Conservation (phyloP, 2,329 filamentous ascomycete genomes). For the Aspergillus chevalieri region DNA sequence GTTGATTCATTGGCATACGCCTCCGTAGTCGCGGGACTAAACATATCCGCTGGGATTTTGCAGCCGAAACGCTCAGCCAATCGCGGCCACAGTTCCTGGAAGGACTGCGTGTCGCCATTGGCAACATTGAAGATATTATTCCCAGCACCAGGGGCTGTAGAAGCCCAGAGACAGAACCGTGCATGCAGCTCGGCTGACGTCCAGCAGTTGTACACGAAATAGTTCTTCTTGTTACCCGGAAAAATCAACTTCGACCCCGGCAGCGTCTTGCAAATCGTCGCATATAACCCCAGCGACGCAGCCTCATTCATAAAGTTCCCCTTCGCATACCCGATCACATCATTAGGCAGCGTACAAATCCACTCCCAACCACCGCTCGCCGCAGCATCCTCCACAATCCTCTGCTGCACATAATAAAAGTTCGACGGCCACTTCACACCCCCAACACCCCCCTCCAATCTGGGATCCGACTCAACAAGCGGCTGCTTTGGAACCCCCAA, state of each 20-base stretch:
- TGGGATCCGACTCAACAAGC: conserved; percentile 43
- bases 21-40: conserved; percentile 11
- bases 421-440: conserved; percentile 37
- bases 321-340: conserved; percentile 40
- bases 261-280: conserved; percentile 23
- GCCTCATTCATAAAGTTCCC: conserved; percentile 41
- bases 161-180: conserved; percentile 33
- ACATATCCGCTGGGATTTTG: conserved; percentile 22
- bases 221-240: conserved; percentile 29
- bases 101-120: conserved; percentile 35
- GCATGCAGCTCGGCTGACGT: conserved; percentile 31
- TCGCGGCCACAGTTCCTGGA: conserved; percentile 38
- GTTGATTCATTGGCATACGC: conserved; percentile 5
- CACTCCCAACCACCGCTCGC: conserved; percentile 31
- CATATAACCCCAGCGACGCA: conserved; percentile 38
- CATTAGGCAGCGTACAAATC: conserved; percentile 42
- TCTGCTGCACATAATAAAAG: conserved; percentile 50
- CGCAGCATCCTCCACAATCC: conserved; percentile 34
- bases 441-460: conserved; percentile 25
- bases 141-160: conserved; percentile 20
- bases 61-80: conserved; percentile 31
- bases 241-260: conserved; percentile 25
- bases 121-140: conserved; percentile 41
- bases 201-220: conserved; percentile 28
- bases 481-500: conserved; percentile 44